A percentile compares a stretch with the other conserved stretches of the same genome.
These are phyloP conservation scores for Neopestalotiopsis sp. DNA, from an alignment of 2,329 filamentous ascomycete genomes.

Conservation along the genomic window DNA sequence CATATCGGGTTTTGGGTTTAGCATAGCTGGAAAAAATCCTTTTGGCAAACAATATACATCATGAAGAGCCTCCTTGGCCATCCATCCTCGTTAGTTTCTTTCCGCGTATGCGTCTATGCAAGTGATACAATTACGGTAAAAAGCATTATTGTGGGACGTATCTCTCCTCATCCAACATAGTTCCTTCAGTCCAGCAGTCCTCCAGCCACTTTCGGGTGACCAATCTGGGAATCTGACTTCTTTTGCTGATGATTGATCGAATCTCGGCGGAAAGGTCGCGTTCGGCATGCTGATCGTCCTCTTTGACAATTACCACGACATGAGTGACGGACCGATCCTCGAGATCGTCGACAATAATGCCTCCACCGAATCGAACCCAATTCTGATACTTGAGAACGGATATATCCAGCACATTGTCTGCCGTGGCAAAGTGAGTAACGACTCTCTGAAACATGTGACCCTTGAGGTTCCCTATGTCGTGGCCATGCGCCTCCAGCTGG, in stretches of 20 bases:
- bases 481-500: slow-evolving; percentile 61
- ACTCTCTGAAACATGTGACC: slow-evolving; percentile 58
- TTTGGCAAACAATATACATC: slow-evolving; percentile 3
- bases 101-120: not conserved
- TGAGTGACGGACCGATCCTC: slow-evolving; percentile 70
- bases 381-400: slow-evolving; percentile 54
- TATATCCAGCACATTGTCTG: slow-evolving; percentile 35
- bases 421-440: slow-evolving; percentile 44
- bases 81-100: not conserved
- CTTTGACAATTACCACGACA: slow-evolving; percentile 62
- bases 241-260: slow-evolving; percentile 48
- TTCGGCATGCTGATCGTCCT: slow-evolving; percentile 37
- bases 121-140: not conserved
- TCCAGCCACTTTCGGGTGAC: slow-evolving; percentile 76
- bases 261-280: slow-evolving; percentile 47
- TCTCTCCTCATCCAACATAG: slow-evolving; percentile 78
- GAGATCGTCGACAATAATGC: slow-evolving; percentile 55
- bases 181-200: slow-evolving; percentile 80
- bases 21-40: slow-evolving; percentile 4
- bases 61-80: not conserved
- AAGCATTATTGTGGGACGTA: slow-evolving; percentile 39
- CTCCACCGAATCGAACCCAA: slow-evolving; percentile 73
- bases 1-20: not conserved
- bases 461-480: slow-evolving; percentile 54
- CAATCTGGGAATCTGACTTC: slow-evolving; percentile 66